Conservation (phyloP, 2,329 filamentous ascomycete species). For the Magnaporthales sp. region DNA sequence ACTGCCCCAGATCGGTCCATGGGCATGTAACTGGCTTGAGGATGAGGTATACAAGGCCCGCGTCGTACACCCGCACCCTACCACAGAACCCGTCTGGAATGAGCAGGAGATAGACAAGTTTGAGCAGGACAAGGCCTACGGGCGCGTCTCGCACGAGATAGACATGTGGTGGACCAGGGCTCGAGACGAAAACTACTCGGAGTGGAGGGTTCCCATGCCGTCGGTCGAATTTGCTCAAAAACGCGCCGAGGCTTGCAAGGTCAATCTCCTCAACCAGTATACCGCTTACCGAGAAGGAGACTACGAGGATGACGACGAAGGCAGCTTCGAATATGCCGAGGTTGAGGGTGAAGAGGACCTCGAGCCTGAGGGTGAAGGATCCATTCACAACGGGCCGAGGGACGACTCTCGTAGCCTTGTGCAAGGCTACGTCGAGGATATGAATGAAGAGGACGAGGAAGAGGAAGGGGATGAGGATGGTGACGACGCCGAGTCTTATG, state of each 20-base stretch:
- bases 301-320: constrained; percentile 40
- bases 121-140: constrained; percentile 49
- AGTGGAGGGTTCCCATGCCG: constrained; percentile 50
- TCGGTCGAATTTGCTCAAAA: constrained; percentile 48
- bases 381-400: constrained; percentile 6
- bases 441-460: constrained; percentile 39
- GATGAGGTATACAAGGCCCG: constrained; percentile 23
- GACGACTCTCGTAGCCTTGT: constrained; percentile 8
- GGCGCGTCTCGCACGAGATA: constrained; percentile 54
- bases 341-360: constrained; percentile 20
- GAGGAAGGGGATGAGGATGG: constrained; percentile 59
- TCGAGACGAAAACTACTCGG: constrained; percentile 50
- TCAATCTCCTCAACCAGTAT: constrained; percentile 3
- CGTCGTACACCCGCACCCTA: constrained; percentile 24
- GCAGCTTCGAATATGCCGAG: constrained; percentile 39
- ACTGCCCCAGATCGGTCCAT: constrained; percentile 38
- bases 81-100: constrained; percentile 38
- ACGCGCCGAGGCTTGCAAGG: constrained; percentile 6
- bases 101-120: constrained; percentile 46
- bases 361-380: constrained; percentile 15
- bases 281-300: constrained; percentile 26
- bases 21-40: constrained; percentile 49
- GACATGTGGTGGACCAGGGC: constrained; percentile 57
- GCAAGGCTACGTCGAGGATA: constrained; percentile 28
- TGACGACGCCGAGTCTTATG: constrained; percentile 71